Evolutionary conservation across 495 filamentous ascomycete species (phyloP).

Genomic region (Chaetomium fimeti): DNA sequence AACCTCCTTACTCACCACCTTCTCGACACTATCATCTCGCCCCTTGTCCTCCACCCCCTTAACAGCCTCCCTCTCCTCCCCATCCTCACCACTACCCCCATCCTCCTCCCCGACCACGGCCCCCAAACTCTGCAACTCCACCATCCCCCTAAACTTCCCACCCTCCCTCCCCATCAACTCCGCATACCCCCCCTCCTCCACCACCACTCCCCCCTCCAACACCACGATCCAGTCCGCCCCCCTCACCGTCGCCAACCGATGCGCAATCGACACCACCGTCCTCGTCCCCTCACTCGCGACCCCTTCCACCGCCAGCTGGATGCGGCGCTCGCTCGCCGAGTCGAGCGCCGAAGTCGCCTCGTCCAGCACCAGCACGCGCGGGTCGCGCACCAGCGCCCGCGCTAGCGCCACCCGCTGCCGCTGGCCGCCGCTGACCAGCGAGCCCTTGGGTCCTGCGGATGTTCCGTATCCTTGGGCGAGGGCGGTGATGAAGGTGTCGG

Average conservation of each 20-base stretch:
- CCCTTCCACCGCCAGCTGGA: constrained; percentile 51
- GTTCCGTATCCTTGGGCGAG: too few relatives aligned
- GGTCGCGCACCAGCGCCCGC: constrained; percentile 91
- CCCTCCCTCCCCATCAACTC: too few relatives aligned
- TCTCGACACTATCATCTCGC: neutral
- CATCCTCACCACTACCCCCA: too few relatives aligned
- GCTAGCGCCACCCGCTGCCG: constrained; percentile 97
- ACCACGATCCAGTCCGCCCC: too few relatives aligned
- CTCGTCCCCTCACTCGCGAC: neutral
- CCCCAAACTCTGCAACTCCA: too few relatives aligned
- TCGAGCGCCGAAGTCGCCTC: constrained; percentile 97
- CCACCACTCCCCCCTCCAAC: too few relatives aligned
- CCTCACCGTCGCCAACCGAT: too few relatives aligned
- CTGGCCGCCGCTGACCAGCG: constrained; percentile 90
- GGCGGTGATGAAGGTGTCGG: too few relatives aligned
- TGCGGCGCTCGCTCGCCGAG: constrained; percentile 92
- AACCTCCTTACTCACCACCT: neutral
- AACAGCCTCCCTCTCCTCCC: neutral
- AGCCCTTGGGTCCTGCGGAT: constrained; percentile 80
- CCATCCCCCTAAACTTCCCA: too few relatives aligned
- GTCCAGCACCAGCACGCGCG: constrained; percentile 91
- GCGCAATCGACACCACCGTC: neutral
- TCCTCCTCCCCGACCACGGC: too few relatives aligned
- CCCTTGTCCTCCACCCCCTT: neutral
- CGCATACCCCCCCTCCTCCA: too few relatives aligned